Conservation (phyloP, 106 monocot genomes). For the Phalaenopsis equestris region DNA sequence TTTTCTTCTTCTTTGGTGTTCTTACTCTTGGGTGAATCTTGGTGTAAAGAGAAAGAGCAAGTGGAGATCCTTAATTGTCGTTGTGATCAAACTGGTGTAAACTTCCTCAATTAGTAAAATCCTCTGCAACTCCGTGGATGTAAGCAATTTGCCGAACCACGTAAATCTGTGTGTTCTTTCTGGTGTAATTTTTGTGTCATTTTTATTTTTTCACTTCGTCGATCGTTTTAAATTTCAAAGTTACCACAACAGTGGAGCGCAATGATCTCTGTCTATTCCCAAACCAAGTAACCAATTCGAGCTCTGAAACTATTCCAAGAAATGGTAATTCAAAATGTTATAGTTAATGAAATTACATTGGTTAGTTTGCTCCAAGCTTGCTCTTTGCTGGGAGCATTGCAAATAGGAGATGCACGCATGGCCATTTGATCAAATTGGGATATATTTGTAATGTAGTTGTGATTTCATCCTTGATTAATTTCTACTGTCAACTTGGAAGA, state of each 20-base stretch:
- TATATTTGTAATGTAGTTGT: slow-evolving; percentile 14
- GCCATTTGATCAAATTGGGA: slow-evolving; percentile 17
- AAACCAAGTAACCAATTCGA: slow-evolving; percentile 11
- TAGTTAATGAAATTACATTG: slow-evolving; percentile 43
- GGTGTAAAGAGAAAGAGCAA: too few species aligned
- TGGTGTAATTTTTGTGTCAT: too few species aligned
- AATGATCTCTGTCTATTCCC: slow-evolving; percentile 36
- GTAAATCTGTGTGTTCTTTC: too few species aligned
- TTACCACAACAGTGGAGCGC: slow-evolving; percentile 44
- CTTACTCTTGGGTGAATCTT: too few species aligned
- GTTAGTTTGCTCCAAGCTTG: slow-evolving; percentile 48
- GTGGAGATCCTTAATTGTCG: too few species aligned
- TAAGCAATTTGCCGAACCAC: too few species aligned
- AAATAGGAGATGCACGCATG: slow-evolving; percentile 43
- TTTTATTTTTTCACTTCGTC: too few species aligned
- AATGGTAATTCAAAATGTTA: slow-evolving; percentile 21
- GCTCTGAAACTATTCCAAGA: slow-evolving; percentile 35
- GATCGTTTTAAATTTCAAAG: too few species aligned
- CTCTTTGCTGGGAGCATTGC: slow-evolving; percentile 21
- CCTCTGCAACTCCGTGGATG: too few species aligned
- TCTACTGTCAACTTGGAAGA: slow-evolving; percentile 45
- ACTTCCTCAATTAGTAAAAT: too few species aligned
- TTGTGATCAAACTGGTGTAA: too few species aligned
- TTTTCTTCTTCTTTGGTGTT: too few species aligned
- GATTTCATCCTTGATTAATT: slow-evolving; percentile 42